Base-by-base conservation (phyloP, 1,139 yeast species). In the Magnusiomyces suaveolens region DNA sequence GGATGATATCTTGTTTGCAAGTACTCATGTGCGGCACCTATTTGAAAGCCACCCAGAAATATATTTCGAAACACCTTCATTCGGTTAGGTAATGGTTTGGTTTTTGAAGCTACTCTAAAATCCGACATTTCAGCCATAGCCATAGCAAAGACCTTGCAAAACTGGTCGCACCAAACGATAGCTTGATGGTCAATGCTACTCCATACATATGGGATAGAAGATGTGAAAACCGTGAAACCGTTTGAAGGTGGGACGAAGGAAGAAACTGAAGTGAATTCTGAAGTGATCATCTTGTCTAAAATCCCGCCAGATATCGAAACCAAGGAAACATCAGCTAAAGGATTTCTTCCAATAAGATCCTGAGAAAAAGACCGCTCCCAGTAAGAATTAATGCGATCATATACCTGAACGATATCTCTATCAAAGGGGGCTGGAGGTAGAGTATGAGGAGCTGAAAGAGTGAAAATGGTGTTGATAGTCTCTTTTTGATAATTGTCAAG, bases 141-240 rank as follows among this genome's bases (percentile, higher is more conserved):
- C 49, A 70, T 70, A 20, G 85, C 83, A 6, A 87, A 61, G 20
- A 75, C 77, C 44, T 75, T 73, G 57, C 95, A 74, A 48, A 87
- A 69, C 65, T 87, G 95, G 57, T 82, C 83, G 69, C 95, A 87
- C 96, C 96, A 87, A 0, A 87, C 94, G 52, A 87, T 80, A 1
- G 95, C 95, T 62, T 87, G 75, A 69, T 87, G 96, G 65, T 87
- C 96, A 43, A 87, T 81, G 1, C 95, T 84, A 1, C 94, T 82
- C 95, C 95, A 87, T 0, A 87, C 95, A 8, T 76, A 76, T 0
- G 92, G 92, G n/a, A 87, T 84, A 0, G 94, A 89, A 0, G 88
- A 81, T 0, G 95, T 79, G 62, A 79, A 84, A 0, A 84, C 84
- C 0, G 90, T 82, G 60, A 87, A 83, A 0, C 95, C 95, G 64